Evolutionary conservation across 345 rosid species (phyloP).

Genomic region (Cardamine occulta): DNA sequence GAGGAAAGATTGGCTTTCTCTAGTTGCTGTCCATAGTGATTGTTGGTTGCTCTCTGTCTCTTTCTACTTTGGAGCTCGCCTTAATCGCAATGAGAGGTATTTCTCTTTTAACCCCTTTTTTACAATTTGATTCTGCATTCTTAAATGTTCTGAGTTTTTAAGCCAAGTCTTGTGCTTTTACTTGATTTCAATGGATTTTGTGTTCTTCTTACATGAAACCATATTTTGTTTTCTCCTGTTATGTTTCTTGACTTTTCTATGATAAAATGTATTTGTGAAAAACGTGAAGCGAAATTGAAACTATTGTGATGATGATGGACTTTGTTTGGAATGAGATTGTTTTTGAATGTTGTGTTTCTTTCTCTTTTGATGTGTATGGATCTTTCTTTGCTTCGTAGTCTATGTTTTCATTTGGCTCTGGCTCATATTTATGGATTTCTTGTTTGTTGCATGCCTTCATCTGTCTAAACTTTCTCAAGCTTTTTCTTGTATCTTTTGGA

Average conservation of each 20-base stretch:
- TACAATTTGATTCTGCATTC: not conserved
- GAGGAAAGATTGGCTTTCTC: conserved; percentile 90
- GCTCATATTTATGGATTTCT: not conserved
- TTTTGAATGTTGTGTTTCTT: not conserved
- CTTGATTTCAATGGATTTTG: conserved; percentile 14
- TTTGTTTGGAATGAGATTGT: conserved; percentile 13
- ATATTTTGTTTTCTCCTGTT: not conserved
- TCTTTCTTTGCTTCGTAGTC: not conserved
- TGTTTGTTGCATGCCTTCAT: conserved; percentile 15
- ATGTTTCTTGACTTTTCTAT: not conserved
- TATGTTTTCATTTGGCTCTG: conserved; percentile 3
- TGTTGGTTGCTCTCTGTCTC: conserved; percentile 98
- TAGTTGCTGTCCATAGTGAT: conserved; percentile 95
- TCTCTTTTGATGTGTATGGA: conserved; percentile 13
- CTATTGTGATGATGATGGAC: not conserved
- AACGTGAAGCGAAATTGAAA: not conserved
- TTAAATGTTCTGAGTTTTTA: not conserved
- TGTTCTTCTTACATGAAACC: conserved; percentile 11
- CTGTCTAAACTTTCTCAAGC: conserved; percentile 1
- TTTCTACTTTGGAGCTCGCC: conserved; percentile 93
- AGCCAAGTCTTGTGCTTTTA: not conserved
- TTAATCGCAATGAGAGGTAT: conserved; percentile 89
- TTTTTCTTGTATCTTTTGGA: conserved; percentile 3
- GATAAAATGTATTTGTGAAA: not conserved
- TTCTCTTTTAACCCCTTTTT: not conserved